These are phyloP conservation scores for Wickerhamiella kazuoi DNA, from an alignment of 805 yeast genomes.

Conservation along the genomic window DNA sequence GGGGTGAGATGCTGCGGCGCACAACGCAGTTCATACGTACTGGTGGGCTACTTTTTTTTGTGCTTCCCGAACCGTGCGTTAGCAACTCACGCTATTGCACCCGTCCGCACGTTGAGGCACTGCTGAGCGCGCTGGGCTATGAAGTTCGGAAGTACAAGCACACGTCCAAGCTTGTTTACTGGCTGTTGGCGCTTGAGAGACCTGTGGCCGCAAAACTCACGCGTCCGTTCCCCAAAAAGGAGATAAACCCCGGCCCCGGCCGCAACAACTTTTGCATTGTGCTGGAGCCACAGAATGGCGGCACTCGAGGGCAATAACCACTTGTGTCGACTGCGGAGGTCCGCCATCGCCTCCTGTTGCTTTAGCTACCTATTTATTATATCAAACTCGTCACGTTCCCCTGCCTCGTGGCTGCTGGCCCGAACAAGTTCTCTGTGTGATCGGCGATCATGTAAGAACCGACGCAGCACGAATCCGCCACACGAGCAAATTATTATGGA, in stretches of 20 bases:
- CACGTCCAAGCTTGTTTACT: constrained; percentile 57
- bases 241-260: constrained; percentile 36
- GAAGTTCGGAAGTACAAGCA: constrained; percentile 29
- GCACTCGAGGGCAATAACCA: too few species aligned
- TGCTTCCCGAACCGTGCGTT: constrained; percentile 76
- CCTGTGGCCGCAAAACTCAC: constrained; percentile 15
- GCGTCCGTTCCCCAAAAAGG: constrained; percentile 14
- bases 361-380: too few species aligned
- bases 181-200: constrained; percentile 36
- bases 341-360: too few species aligned
- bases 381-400: too few species aligned
- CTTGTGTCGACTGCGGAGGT: too few species aligned
- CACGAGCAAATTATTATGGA: too few species aligned
- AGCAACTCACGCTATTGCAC: constrained; percentile 66
- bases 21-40: constrained; percentile 36
- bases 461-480: too few species aligned
- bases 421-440: too few species aligned
- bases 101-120: constrained; percentile 23
- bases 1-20: constrained; percentile 65
- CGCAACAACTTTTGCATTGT: constrained; percentile 57
- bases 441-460: too few species aligned
- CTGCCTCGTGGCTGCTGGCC: too few species aligned
- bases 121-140: constrained; percentile 51
- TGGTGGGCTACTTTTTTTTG: constrained; percentile 39
- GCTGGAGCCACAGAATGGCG: constrained; percentile 14